Evolutionary conservation across 495 filamentous ascomycete genomes (phyloP).

Genomic region (Hypoxylon fuscum): DNA sequence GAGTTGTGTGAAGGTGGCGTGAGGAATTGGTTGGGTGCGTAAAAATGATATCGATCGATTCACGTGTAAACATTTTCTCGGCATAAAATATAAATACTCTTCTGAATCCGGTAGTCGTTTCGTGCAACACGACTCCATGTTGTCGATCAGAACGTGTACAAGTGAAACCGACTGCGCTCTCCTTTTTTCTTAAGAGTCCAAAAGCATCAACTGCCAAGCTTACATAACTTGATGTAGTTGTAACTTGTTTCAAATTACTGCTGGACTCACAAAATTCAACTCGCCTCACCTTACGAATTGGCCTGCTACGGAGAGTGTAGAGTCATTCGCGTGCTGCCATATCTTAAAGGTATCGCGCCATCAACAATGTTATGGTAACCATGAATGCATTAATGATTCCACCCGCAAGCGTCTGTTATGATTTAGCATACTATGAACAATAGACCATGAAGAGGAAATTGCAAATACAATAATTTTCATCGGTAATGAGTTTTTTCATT

Average conservation of each 20-base stretch:
- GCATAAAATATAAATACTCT: background rate
- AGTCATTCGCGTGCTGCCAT: background rate
- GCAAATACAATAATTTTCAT: no score
- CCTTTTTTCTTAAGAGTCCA: constrained; percentile 9
- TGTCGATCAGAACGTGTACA: constrained; percentile 29
- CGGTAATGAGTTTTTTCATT: background rate
- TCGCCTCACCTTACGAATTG: background rate
- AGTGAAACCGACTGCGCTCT: constrained; percentile 18
- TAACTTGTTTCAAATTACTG: constrained; percentile 7
- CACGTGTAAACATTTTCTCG: background rate
- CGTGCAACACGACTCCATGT: constrained; percentile 21
- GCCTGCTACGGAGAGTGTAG: no score
- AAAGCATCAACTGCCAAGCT: constrained; percentile 20
- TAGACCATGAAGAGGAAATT: no score
- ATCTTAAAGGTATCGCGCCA: constrained; percentile 3
- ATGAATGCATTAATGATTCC: no score
- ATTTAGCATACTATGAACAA: no score
- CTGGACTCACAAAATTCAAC: constrained; percentile 2
- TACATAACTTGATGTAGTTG: constrained; percentile 5
- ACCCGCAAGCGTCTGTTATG: no score
- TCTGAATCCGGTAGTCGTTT: constrained; percentile 4
- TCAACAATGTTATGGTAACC: no score
- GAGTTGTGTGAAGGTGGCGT: no score
- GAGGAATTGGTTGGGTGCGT: no score
- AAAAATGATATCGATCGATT: no score